Evolutionary conservation across 257 asterid genomes (phyloP), one percentile per base, ranked within the genome.

Genomic region (Prunella vulgaris): DNA sequence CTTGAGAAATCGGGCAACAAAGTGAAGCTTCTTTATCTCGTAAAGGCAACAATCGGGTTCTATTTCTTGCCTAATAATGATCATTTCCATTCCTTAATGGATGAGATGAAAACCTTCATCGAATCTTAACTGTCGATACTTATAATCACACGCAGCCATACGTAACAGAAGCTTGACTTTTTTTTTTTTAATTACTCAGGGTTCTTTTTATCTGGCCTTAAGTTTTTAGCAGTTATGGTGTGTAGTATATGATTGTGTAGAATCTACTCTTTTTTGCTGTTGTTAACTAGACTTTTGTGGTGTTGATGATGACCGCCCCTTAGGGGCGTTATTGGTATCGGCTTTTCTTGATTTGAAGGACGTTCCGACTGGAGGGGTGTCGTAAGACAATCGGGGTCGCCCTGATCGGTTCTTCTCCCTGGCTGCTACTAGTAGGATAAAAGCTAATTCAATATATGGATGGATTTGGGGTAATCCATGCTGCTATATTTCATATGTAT

Each of bases 51-150:
- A 8, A 83, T 83, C 22, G 88, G 88, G 73, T 83, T 83, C 79
- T 83, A 83, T 56, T 83, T 83, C 82, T 68, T 83, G 77, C 88
- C 88, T 0, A 83, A 83, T 40, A 83, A 83, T 0, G 85, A 83
- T 13, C 88, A 83, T 71, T 83, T 83, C 70, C 82, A 52, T 2
- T 62, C 58, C 69, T 72, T 83, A 21, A 76, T 83, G 82, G 85
- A 80, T 20, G 88, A 80, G 80, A 76, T 83, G 62, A 78, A 42
- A 66, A 78, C 76, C 77, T 83, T 83, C 59, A 74, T 83, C 79
- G 77, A 64, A 35, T 44, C 82, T 37, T 64, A 42, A 80, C 64
- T 67, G 78, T 66, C 69, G 18, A 83, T 75, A 66, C 74, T 74
- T 28, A 20, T 32, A 28, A 40, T 68, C 69, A 61, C 69, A 49